Conservation (phyloP, 345 rosid species). For the Populus pruinosa region DNA sequence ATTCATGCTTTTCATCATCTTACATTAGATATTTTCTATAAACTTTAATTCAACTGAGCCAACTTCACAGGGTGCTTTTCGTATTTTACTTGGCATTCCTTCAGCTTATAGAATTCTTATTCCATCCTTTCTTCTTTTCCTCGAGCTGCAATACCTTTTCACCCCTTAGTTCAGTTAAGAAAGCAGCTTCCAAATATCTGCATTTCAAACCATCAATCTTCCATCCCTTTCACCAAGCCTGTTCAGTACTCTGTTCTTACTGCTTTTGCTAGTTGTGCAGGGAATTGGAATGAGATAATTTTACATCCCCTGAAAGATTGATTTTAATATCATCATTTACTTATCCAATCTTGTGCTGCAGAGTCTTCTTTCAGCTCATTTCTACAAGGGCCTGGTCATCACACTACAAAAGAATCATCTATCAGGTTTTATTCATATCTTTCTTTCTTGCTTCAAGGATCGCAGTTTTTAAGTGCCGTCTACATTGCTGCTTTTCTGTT, state of each 20-base stretch:
- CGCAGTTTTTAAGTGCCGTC: neutral
- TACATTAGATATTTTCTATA: no score
- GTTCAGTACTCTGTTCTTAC: neutral
- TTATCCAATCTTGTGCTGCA: slow-evolving; percentile 25
- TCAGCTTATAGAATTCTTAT: neutral
- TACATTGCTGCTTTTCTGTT: neutral
- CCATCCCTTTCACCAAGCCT: no score
- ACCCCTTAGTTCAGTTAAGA: neutral
- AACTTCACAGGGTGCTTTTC: no score
- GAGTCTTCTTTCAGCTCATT: slow-evolving; percentile 25
- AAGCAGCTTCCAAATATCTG: neutral
- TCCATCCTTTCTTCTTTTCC: no score
- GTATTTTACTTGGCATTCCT: neutral
- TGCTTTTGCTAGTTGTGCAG: neutral
- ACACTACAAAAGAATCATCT: slow-evolving; percentile 18
- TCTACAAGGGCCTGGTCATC: slow-evolving; percentile 6
- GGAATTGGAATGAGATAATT: neutral
- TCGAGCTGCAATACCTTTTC: neutral
- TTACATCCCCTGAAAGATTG: neutral
- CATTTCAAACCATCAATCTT: neutral
- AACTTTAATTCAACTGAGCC: no score
- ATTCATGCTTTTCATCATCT: neutral
- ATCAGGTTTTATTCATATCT: slow-evolving; percentile 22
- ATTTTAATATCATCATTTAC: neutral
- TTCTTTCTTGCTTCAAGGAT: neutral